Percentiles rank a stretch among this genome's conserved stretches.
These are phyloP conservation scores for Astragalus glycyphyllos DNA, from an alignment of 306 rosid genomes.

Conservation along the genomic window DNA sequence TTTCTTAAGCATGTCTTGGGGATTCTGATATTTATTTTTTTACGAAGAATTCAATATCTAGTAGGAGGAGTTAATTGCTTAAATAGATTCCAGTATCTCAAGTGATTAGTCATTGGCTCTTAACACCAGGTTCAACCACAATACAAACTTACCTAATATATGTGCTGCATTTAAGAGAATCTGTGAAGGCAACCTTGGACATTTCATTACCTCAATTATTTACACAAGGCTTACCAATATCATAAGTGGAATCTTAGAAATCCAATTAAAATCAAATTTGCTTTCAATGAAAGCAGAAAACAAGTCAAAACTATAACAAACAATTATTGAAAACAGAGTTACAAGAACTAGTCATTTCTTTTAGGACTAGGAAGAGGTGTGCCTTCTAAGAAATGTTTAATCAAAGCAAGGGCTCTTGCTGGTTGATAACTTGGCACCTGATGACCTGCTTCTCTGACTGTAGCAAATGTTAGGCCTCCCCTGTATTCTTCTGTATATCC, in stretches of 20 bases:
- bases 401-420: constrained; percentile 69
- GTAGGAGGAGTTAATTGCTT: too few relatives aligned
- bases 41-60: too few relatives aligned
- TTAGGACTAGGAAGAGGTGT: constrained; percentile 63
- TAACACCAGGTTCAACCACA: too few relatives aligned
- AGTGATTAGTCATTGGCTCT: too few relatives aligned
- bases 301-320: neutral
- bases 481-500: constrained; percentile 68
- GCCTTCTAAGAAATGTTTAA: constrained; percentile 70
- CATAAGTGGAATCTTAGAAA: constrained; percentile 23
- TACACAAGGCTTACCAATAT: constrained; percentile 15
- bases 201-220: constrained; percentile 17
- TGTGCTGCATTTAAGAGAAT: neutral
- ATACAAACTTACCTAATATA: neutral
- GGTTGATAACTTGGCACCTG: constrained; percentile 96
- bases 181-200: neutral
- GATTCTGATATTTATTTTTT: too few relatives aligned
- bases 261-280: constrained; percentile 4
- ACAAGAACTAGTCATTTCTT: constrained; percentile 26
- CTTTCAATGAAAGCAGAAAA: neutral
- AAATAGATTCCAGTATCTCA: too few relatives aligned
- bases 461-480: constrained; percentile 71
- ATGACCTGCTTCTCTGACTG: constrained; percentile 90
- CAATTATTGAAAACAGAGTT: constrained; percentile 19
- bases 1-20: too few relatives aligned